Evolutionary conservation across 441 rosid species (phyloP).

Genomic region (Erodium texanum): DNA sequence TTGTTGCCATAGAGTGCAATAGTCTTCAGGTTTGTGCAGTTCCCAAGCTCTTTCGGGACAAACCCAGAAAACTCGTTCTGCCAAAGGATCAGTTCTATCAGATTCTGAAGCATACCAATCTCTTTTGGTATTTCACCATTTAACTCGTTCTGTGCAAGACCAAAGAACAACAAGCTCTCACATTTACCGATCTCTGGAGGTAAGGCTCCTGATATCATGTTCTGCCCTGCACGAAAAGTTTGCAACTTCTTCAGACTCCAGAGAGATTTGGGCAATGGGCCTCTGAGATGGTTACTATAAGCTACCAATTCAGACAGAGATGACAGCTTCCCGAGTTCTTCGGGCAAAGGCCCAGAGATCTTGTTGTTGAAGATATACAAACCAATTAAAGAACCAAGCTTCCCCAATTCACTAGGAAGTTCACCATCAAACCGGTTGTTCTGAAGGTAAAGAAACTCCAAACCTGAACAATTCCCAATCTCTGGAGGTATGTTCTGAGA

Average conservation of each 20-base stretch:
- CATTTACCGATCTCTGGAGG: constrained; percentile 77
- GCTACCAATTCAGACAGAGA: constrained; percentile 72
- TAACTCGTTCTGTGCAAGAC: constrained; percentile 79
- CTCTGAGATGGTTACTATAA: constrained; percentile 73
- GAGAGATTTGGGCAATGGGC: constrained; percentile 69
- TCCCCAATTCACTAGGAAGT: constrained; percentile 52
- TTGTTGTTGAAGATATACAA: constrained; percentile 72
- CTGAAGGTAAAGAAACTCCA: constrained; percentile 46
- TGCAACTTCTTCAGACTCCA: constrained; percentile 57
- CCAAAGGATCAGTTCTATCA: constrained; percentile 70
- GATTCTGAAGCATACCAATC: constrained; percentile 56
- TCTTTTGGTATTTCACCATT: constrained; percentile 78
- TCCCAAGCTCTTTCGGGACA: constrained; percentile 72
- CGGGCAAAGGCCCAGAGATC: constrained; percentile 66
- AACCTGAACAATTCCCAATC: constrained; percentile 55
- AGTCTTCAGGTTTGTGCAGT: constrained; percentile 54
- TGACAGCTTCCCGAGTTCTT: constrained; percentile 59
- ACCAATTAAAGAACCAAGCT: constrained; percentile 33
- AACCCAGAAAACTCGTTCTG: constrained; percentile 59
- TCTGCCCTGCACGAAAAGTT: constrained; percentile 70
- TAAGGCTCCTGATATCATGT: constrained; percentile 60
- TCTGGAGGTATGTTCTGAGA: constrained; percentile 52
- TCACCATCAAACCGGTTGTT: constrained; percentile 67
- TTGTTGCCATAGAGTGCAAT: constrained; percentile 69
- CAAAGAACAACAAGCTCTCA: constrained; percentile 56